Evolutionary conservation across 306 rosid genomes (phyloP).

Genomic region (Rubus parviflorus): DNA sequence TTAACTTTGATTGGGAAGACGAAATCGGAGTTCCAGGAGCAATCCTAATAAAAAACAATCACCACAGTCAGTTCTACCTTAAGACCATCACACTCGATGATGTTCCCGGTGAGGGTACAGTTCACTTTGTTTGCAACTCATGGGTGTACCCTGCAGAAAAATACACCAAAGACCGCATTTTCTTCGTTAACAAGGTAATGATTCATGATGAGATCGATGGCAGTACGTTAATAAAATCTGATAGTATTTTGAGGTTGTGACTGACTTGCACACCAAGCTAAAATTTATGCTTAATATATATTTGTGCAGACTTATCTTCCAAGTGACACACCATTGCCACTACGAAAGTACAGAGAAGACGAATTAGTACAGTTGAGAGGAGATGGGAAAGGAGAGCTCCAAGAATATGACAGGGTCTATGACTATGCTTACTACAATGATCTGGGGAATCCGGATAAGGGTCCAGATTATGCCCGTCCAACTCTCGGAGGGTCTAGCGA

Average conservation of each 20-base stretch:
- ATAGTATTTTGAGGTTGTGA: not conserved
- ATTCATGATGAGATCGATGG: not conserved
- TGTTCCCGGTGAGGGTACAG: conserved; percentile 42
- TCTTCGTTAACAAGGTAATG: conserved; percentile 66
- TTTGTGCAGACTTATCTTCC: conserved; percentile 65
- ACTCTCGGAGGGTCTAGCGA: conserved; percentile 62
- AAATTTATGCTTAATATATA: not conserved
- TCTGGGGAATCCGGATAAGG: conserved; percentile 52
- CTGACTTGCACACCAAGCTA: not conserved
- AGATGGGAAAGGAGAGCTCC: conserved; percentile 61
- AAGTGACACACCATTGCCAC: conserved; percentile 60
- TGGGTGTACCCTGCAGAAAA: conserved; percentile 55
- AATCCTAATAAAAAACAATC: conserved; percentile 45
- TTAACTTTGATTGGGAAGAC: conserved; percentile 54
- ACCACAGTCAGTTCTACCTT: conserved; percentile 53
- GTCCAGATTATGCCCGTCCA: conserved; percentile 45
- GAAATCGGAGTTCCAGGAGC: conserved; percentile 66
- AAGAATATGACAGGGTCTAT: conserved; percentile 71
- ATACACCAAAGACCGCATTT: conserved; percentile 41
- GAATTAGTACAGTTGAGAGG: conserved; percentile 67
- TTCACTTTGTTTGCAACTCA: conserved; percentile 63
- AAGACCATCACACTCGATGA: conserved; percentile 55
- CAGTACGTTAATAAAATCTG: not conserved
- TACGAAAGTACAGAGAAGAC: conserved; percentile 45
- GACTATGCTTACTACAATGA: conserved; percentile 81